Evolutionary conservation across 2,329 filamentous ascomycete genomes (phyloP).

Genomic region (Trichoderma afroharzianum): DNA sequence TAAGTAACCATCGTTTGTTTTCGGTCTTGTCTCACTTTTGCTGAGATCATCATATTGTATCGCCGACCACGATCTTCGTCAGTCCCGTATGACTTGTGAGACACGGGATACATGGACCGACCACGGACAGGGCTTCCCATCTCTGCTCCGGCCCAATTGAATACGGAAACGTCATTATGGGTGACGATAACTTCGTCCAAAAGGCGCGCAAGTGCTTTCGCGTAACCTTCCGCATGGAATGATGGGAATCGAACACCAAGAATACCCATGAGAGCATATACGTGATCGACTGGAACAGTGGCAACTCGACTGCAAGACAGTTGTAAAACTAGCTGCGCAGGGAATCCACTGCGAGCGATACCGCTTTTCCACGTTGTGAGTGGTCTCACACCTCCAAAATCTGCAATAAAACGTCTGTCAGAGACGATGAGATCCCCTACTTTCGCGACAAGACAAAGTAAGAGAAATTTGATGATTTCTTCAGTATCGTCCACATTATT

Average conservation of each 20-base stretch:
- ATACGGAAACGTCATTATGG: constrained; percentile 11
- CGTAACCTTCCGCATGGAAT: constrained; percentile 9
- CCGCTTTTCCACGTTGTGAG: background rate
- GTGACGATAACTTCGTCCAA: constrained; percentile 4
- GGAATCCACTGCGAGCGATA: background rate
- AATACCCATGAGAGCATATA: constrained; percentile 15
- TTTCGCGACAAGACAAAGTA: background rate
- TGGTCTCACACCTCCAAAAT: background rate
- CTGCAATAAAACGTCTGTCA: background rate
- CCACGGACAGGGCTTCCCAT: constrained; percentile 14
- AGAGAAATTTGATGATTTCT: background rate
- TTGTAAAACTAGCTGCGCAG: background rate
- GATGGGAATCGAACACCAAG: constrained; percentile 10
- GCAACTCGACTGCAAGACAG: background rate
- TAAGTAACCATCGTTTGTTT: background rate
- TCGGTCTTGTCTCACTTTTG: background rate
- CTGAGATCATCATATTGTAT: background rate
- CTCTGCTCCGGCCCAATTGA: constrained; percentile 12
- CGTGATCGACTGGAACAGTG: background rate
- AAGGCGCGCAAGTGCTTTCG: constrained; percentile 7
- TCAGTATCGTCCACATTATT: background rate
- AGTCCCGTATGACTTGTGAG: background rate
- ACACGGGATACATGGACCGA: constrained; percentile 14
- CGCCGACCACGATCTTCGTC: background rate
- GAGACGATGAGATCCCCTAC: background rate